phyloP scores from a whole-genome alignment of 257 asterid genomes.

The Plantago elongata region DNA sequence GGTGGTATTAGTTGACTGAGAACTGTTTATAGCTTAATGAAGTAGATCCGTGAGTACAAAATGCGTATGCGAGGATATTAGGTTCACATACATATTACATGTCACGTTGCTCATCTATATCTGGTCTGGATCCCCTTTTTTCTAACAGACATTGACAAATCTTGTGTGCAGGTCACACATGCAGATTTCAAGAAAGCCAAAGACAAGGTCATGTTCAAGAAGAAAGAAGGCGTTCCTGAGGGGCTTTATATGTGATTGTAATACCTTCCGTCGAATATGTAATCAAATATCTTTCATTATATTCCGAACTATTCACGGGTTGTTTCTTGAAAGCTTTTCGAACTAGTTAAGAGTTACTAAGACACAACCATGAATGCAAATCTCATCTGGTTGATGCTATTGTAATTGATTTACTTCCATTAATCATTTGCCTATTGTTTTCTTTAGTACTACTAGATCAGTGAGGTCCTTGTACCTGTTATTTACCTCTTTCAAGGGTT shows the following conservation, averaged over 20 bases:
- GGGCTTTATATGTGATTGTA: slow-evolving; percentile 47
- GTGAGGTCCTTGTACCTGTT: too few relatives aligned
- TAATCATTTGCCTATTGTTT: too few relatives aligned
- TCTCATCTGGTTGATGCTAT: too few relatives aligned
- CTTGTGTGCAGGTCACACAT: slow-evolving; percentile 34
- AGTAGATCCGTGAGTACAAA: too few relatives aligned
- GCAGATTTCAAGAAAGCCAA: slow-evolving; percentile 53
- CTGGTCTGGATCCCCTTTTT: not conserved
- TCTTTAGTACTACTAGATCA: too few relatives aligned
- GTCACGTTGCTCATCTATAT: not conserved
- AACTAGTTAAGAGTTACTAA: too few relatives aligned
- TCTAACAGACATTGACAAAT: not conserved
- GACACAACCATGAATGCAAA: too few relatives aligned
- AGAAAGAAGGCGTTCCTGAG: slow-evolving; percentile 58
- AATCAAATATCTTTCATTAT: not conserved
- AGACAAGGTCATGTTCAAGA: slow-evolving; percentile 56
- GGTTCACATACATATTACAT: not conserved
- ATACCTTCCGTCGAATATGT: not conserved
- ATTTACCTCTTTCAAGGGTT: too few relatives aligned
- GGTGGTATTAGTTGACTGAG: too few relatives aligned
- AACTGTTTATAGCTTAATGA: too few relatives aligned
- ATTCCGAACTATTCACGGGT: not conserved
- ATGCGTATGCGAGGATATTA: not conserved
- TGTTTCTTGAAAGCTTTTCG: not conserved
- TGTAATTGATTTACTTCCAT: too few relatives aligned